phyloP scores from a whole-genome alignment of 106 monocot genomes.

The Dendrobium officinale region DNA sequence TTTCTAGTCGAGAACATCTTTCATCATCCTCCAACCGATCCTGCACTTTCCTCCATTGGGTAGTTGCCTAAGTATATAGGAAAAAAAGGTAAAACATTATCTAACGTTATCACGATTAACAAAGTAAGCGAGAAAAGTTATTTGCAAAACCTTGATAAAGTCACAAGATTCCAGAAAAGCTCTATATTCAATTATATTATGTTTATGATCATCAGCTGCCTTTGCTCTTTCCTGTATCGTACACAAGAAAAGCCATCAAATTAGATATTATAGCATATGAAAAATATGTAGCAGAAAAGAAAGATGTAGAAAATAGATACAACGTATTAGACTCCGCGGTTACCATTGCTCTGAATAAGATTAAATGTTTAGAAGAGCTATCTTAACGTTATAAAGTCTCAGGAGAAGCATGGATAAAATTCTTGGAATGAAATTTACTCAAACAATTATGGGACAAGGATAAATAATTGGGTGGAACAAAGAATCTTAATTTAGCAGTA shows the following conservation, averaged over 20 bases:
- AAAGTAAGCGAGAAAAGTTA: neutral
- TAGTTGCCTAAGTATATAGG: slow-evolving; percentile 43
- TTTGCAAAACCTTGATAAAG: slow-evolving; percentile 67
- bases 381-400: neutral
- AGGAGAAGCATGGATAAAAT: neutral
- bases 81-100: slow-evolving; percentile 7
- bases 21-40: slow-evolving; percentile 93
- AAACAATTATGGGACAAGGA: neutral
- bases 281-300: neutral
- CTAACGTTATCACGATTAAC: neutral
- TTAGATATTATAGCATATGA: neutral
- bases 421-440: neutral
- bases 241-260: neutral
- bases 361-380: neutral
- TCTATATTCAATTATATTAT: slow-evolving; percentile 62
- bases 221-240: slow-evolving; percentile 67
- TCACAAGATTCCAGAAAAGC: slow-evolving; percentile 91
- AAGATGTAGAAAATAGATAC: neutral
- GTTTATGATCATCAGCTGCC: slow-evolving; percentile 88
- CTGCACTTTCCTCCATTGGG: slow-evolving; percentile 92
- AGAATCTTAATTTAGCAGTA: neutral
- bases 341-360: neutral
- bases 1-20: slow-evolving; percentile 85
- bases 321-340: neutral
- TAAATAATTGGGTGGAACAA: neutral